These are phyloP conservation scores for Spironucleus salmonicida DNA, from an alignment of 208 protist species.

Conservation along the genomic window DNA sequence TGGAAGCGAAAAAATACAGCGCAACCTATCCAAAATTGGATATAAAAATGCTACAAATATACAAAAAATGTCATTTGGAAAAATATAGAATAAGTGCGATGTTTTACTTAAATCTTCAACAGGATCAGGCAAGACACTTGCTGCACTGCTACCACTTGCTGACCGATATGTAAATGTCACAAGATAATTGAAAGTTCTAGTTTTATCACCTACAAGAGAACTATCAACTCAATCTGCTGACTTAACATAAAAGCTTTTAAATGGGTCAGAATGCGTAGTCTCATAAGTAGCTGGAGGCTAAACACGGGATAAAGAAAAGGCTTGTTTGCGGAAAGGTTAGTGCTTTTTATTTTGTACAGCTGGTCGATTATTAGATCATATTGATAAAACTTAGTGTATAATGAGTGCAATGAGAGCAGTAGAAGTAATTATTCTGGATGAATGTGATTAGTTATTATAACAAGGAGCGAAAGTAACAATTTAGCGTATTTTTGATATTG, in stretches of 20 bases:
- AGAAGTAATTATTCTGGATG: constrained; percentile 1
- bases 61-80: not conserved
- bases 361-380: constrained; percentile 1
- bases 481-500: not conserved
- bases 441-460: constrained; percentile 3
- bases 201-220: constrained; percentile 15
- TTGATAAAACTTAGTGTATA: not conserved
- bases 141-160: not conserved
- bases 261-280: not conserved
- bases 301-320: not conserved
- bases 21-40: too few species aligned
- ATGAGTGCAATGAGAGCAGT: not conserved
- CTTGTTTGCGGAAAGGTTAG: not conserved
- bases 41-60: constrained; percentile 1
- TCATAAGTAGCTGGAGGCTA: not conserved
- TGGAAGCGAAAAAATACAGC: too few species aligned
- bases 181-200: not conserved
- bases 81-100: not conserved
- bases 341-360: not conserved
- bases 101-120: constrained; percentile 3
- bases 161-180: not conserved
- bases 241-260: not conserved
- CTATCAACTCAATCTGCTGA: constrained; percentile 1
- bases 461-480: not conserved
- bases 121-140: constrained; percentile 23